Evolutionary conservation across 371 early-diverging fungal genomes (phyloP), one percentile per base, ranked within the genome.

Genomic region (Mucor sp.): DNA sequence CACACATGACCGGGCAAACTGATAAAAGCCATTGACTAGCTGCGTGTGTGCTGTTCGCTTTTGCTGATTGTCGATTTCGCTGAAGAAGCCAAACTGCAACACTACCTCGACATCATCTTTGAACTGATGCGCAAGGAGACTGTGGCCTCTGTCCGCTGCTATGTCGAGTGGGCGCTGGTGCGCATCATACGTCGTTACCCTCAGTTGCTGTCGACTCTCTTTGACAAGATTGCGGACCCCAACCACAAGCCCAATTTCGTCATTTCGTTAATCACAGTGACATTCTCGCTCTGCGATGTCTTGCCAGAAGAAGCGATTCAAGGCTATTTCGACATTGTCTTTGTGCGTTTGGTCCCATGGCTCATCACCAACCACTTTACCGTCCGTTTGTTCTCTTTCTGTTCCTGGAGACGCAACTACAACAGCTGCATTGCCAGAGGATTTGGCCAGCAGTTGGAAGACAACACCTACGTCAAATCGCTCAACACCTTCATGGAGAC

Each of bases 41-140:
- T 87, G n/a, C 76, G 90, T 25, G 50, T 78, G 6, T 79, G 88
- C 80, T 82, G 80, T 65, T 74, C 87, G 0, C 64, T 84, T 41
- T 67, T 87, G 60, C 63, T 90, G 21, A 61, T 88, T 6, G 62
- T 84, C 27, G 74, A 75, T 19, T 79, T 82, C 68, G 71, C 87
- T 19, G 17, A 55, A 3, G 69, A 70, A 27, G 70, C 76, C 21
- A 71, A 75, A n/a, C 66, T 65, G 3, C 71, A 74, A n/a, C 19
- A 63, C 12, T 80, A 67, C 43, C 25, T 81, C 6, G 69, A 73
- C 0, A 53, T 48, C 12, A 41, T 87, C 6, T 60, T 81, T 44
- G 68, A 75, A 15, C 17, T 70, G 17, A 71, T 86, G 56, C 72
- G 78, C 23, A 66, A 74, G 9, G 87, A 89, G 63, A 75, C 77